These are phyloP conservation scores for Dovyalis caffra DNA, from an alignment of 345 rosid genomes.

Conservation along the genomic window DNA sequence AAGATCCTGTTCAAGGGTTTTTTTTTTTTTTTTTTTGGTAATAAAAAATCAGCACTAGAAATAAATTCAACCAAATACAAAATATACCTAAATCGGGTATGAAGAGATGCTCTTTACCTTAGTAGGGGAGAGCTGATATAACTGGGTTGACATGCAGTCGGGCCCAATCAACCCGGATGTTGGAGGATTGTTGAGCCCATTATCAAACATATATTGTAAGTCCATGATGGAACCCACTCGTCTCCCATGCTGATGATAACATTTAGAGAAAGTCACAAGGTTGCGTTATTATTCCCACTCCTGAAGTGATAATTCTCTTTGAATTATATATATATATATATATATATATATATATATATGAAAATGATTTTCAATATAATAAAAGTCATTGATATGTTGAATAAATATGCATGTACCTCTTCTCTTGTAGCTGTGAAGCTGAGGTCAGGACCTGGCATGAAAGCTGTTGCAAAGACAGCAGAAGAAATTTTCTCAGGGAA, in stretches of 20 bases:
- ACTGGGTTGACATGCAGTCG: conserved; percentile 18
- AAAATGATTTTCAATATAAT: no score
- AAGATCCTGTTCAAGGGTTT: conserved; percentile 20
- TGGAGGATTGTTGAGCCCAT: conserved; percentile 32
- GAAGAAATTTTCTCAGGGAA: conserved; percentile 37
- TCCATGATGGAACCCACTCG: conserved; percentile 26
- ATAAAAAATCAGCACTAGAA: background rate
- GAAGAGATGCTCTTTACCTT: conserved; percentile 21
- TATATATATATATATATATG: no score
- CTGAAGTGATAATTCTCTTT: no score
- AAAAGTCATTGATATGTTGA: no score
- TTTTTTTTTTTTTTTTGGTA: no score
- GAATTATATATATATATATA: no score
- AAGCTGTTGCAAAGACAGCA: conserved; percentile 32
- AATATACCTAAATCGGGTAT: background rate
- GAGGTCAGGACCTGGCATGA: conserved; percentile 38
- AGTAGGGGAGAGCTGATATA: conserved; percentile 42
- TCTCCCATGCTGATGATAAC: conserved; percentile 8
- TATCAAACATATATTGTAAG: background rate
- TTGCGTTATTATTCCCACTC: no score
- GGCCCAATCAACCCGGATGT: conserved; percentile 15
- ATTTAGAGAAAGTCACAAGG: no score
- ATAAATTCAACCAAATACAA: background rate
- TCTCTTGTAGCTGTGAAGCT: conserved; percentile 13
- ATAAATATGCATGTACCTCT: no score